Percentiles rank a stretch among this genome's conserved stretches.
Evolutionary conservation across 179 eudicot genomes (phyloP).

Genomic region (Corrigiola litoralis): DNA sequence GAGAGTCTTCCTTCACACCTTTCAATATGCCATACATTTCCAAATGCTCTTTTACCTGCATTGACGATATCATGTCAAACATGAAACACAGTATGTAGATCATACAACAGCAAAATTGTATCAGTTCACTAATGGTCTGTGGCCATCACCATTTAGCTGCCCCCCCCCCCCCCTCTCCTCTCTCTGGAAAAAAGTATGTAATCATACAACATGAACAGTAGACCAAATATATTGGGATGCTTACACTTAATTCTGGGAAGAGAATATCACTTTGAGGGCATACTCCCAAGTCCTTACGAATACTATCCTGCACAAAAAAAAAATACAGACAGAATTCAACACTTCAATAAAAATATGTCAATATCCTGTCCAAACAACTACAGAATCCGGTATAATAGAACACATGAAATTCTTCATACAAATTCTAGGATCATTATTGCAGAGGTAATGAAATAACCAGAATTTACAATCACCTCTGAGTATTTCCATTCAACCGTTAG

Average conservation of each 20-base stretch:
- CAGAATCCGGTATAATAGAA: no score
- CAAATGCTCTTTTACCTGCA: constrained; percentile 96
- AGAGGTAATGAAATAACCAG: neutral
- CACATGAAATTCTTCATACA: no score
- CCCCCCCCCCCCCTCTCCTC: no score
- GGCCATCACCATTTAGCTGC: no score
- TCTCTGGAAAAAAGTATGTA: no score
- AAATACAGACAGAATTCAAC: neutral
- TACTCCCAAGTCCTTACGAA: constrained; percentile 92
- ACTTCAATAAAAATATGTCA: neutral
- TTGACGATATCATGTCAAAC: constrained; percentile 14
- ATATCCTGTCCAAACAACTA: neutral
- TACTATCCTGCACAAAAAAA: constrained; percentile 56
- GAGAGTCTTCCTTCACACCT: constrained; percentile 69
- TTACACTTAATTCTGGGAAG: constrained; percentile 89
- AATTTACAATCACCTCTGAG: neutral
- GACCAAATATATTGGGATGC: constrained; percentile 14
- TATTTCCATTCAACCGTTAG: no score
- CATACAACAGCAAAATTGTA: no score
- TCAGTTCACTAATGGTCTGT: no score
- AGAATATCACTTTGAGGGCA: constrained; percentile 98
- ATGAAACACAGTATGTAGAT: no score
- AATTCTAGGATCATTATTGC: neutral
- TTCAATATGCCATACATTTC: constrained; percentile 84
- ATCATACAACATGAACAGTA: neutral